Evolutionary conservation across 2,329 filamentous ascomycete species (phyloP), one percentile per base, ranked within the genome.

Genomic region (Epichloe sylvatica): DNA sequence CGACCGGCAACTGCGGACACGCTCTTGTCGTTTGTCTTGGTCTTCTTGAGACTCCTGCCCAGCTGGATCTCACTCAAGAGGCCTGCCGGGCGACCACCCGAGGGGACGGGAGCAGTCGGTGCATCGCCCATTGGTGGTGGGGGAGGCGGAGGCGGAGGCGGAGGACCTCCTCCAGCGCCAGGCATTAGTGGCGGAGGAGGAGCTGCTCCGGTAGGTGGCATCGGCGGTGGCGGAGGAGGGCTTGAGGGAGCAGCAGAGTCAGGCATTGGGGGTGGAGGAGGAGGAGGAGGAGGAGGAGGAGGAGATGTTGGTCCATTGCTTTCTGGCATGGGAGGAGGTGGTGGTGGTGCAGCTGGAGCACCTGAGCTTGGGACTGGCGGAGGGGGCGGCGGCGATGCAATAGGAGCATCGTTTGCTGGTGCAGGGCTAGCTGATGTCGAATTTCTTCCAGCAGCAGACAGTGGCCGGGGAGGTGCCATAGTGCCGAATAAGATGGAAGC

Each of bases 401-500:
- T 69, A 51, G 62, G 68, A 51, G 65, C 67, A 52, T 67, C 69
- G 59, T 59, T 70, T 9, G 63, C 63, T 7, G 66, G 63, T n/a
- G 60, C 62, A 35, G 66, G 66, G 50, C 65, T 68, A 7, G 60
- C 54, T 15, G 69, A 63, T 17, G 70, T 62, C 8, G 72, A 72
- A 58, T 86, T 85, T 56, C 85, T 81, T 49, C 86, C 88, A 64
- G 86, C 81, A 6, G 88, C 84, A 19, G 87, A 94, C 42, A 96
- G 69, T 33, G 91, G 90, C 47, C 91, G 81, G 13, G 92, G 91
- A 38, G 92, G 91, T 9, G 80, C 91, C 90, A 98, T 97, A 47
- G 90, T 95, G 52, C 92, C 91, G 64, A 98, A 98, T 19, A 98
- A 76, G 53, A 96, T 92, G 6, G 87, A 94, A 15, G 92, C 92